phyloP scores from a whole-genome alignment of 176 grass and related monocot species.

The Carex kokanica region DNA sequence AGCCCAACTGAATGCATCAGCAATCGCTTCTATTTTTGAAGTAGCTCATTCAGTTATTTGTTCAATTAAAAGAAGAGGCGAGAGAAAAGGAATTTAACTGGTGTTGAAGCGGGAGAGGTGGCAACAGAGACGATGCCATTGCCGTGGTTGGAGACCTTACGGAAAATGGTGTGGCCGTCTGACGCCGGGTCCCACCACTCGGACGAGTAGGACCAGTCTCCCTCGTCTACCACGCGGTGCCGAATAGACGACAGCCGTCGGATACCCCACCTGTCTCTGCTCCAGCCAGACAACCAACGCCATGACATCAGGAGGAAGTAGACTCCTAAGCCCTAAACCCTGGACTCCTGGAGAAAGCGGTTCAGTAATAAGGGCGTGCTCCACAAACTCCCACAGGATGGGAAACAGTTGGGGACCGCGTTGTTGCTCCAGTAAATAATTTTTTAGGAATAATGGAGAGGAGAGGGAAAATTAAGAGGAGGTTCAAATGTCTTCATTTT shows the following conservation, averaged over 20 bases:
- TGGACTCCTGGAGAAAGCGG: background rate
- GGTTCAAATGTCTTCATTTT: too few species aligned
- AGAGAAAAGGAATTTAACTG: slow-evolving; percentile 34
- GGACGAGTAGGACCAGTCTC: slow-evolving; percentile 58
- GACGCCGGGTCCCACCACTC: slow-evolving; percentile 82
- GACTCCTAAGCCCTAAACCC: slow-evolving; percentile 12
- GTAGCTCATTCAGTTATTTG: background rate
- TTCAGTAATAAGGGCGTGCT: too few species aligned
- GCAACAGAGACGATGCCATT: slow-evolving; percentile 85
- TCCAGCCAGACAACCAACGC: slow-evolving; percentile 23
- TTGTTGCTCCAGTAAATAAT: too few species aligned
- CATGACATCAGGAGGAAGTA: slow-evolving; percentile 26
- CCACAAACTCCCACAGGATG: too few species aligned
- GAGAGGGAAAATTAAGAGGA: too few species aligned
- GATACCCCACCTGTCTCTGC: slow-evolving; percentile 17
- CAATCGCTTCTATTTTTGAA: background rate
- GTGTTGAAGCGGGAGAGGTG: slow-evolving; percentile 60
- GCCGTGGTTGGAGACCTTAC: slow-evolving; percentile 47
- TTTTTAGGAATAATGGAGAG: too few species aligned
- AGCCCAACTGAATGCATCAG: too few species aligned
- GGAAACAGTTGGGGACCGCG: too few species aligned
- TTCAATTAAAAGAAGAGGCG: background rate
- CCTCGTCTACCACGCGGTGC: slow-evolving; percentile 40
- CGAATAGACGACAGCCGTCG: slow-evolving; percentile 33
- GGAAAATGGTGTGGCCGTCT: slow-evolving; percentile 56